Evolutionary conservation across 208 protist genomes (phyloP).

Genomic region (Trypanosoma mega): DNA sequence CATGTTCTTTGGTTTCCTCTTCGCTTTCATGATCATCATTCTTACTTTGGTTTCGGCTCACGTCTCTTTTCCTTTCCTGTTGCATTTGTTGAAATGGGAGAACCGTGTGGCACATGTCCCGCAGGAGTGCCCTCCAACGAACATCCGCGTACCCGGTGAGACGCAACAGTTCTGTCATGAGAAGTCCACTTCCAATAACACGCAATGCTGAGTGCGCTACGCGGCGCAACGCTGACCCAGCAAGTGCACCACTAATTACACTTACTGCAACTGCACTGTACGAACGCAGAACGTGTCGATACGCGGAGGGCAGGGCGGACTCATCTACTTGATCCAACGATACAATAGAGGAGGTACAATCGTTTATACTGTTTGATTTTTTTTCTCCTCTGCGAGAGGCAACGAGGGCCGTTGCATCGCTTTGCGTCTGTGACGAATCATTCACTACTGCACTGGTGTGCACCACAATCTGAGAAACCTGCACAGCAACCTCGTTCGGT

Average conservation of each 20-base stretch:
- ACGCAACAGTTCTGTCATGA: constrained; percentile 45
- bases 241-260: constrained; percentile 7
- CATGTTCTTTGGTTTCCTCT: too few relatives aligned
- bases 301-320: not conserved
- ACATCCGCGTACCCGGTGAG: constrained; percentile 62
- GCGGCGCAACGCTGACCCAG: constrained; percentile 3
- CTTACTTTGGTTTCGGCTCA: too few relatives aligned
- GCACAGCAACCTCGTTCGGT: not conserved
- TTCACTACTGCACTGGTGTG: too few relatives aligned
- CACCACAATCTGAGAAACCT: not conserved
- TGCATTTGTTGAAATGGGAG: constrained; percentile 1
- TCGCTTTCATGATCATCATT: too few relatives aligned
- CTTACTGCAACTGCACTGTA: constrained; percentile 10
- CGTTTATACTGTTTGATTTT: too few relatives aligned
- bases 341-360: too few relatives aligned
- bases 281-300: not conserved
- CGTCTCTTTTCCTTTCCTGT: too few relatives aligned
- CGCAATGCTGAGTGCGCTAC: constrained; percentile 9
- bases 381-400: too few relatives aligned
- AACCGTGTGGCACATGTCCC: constrained; percentile 29
- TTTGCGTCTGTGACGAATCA: not conserved
- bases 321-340: not conserved
- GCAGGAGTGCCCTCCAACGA: constrained; percentile 42
- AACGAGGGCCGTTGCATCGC: not conserved
- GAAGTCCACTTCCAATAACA: constrained; percentile 20